Evolutionary conservation across 2,329 filamentous ascomycete species (phyloP), one percentile per base, ranked within the genome.

Genomic region (Penicillium aurantiogriseum): DNA sequence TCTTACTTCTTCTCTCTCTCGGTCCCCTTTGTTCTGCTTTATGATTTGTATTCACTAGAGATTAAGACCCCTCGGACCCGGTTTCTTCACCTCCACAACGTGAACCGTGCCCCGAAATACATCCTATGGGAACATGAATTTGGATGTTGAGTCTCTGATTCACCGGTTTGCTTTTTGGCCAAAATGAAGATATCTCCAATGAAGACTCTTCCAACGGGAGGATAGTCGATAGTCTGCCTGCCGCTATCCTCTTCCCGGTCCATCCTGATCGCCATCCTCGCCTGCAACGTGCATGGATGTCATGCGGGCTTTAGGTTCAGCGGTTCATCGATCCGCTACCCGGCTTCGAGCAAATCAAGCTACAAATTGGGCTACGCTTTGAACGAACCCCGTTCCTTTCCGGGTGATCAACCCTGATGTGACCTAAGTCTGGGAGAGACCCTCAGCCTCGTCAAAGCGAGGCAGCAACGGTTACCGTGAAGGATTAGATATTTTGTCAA

Each of bases 231-330:
- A 29, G 39, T 52, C 4, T 45, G 17, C 4, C 63, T 52, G 62
- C 63, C 63, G 59, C 63, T 63, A 58, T 65, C 58, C 54, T 56
- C 7, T 29, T 51, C 54, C 33, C 40, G 63, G 50, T 61, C 62
- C 63, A 66, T 56, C 58, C 31, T 57, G 63, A 66, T 65, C 59
- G 55, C 51, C 65, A 44, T 59, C 21, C 19, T 40, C 52, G 44
- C 56, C 60, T 63, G 57, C n/a, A 27, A 33, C 21, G 45, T 36
- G 45, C 60, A 63, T 58, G 64, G 56, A 69, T 71, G 66, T 71
- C 69, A 71, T 72, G 67, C 62, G 69, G 61, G 54, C 64, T 65
- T 71, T 70, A 71, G 62, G 69, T 70, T 73, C 65, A 67, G 68
- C 69, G 69, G 64, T 71, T 66, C 62, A 63, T 70, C 65, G 66